Conservation (phyloP, 2,329 filamentous ascomycete species). For the Sporothrix mexicana region DNA sequence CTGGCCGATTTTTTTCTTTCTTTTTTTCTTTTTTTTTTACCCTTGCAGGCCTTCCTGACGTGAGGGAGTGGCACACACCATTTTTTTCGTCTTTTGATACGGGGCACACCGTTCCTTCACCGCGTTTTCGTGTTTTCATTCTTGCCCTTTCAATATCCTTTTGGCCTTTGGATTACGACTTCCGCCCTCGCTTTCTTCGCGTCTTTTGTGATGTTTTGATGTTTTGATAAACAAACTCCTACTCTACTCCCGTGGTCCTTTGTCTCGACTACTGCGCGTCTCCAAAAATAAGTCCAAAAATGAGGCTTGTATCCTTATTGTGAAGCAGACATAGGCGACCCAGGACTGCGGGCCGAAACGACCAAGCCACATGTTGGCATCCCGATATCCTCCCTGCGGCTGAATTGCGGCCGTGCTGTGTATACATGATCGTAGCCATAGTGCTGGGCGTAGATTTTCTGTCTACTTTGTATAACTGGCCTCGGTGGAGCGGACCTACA, state of each 20-base stretch:
- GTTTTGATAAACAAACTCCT: not conserved
- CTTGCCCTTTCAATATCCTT: not conserved
- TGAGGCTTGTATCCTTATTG: not conserved
- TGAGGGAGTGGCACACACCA: not conserved
- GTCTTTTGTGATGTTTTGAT: not conserved
- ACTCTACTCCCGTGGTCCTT: not conserved
- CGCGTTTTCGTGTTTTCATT: not conserved
- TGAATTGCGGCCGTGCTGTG: not conserved
- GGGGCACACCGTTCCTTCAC: conserved; percentile 27
- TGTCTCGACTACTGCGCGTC: not conserved
- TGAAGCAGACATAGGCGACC: not conserved
- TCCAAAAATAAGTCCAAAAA: conserved; percentile 1
- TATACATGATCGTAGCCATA: too few relatives aligned
- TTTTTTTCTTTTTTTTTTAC: not conserved
- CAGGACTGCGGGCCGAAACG: not conserved
- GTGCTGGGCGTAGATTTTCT: not conserved
- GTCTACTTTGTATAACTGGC: not conserved
- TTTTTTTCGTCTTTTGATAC: not conserved
- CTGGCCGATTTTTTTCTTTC: not conserved
- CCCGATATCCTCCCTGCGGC: not conserved
- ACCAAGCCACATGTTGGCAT: not conserved
- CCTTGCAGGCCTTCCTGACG: not conserved
- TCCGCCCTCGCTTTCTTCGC: not conserved
- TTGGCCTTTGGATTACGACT: too few relatives aligned
- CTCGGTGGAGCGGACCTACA: not conserved